Evolutionary conservation across 805 yeast species (phyloP).

Genomic region (Candida vartiovaarae): DNA sequence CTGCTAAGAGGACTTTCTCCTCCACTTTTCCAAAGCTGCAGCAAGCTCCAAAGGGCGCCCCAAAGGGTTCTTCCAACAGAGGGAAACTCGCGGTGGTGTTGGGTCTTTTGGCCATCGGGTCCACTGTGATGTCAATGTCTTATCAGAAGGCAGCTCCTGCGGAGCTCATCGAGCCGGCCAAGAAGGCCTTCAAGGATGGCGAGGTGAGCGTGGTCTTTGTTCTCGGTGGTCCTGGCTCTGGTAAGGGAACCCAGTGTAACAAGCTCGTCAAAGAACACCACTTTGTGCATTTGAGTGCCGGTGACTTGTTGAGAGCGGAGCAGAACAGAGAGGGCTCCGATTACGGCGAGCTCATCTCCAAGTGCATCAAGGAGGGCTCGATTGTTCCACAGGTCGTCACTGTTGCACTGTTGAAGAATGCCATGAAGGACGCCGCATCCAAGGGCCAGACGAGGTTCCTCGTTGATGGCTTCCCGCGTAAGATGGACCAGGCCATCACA

Average conservation of each 20-base stretch:
- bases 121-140: conserved; percentile 36
- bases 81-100: conserved; percentile 32
- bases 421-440: conserved; percentile 49
- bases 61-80: conserved; percentile 11
- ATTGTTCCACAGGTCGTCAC: conserved; percentile 95
- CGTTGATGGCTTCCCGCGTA: conserved; percentile 95
- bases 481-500: conserved; percentile 96
- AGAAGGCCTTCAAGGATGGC: conserved; percentile 47
- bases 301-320: conserved; percentile 90
- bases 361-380: conserved; percentile 76
- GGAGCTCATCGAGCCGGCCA: conserved; percentile 34
- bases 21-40: background rate
- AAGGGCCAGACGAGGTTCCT: conserved; percentile 57
- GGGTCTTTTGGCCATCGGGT: conserved; percentile 40
- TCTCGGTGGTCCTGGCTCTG: conserved; percentile 96
- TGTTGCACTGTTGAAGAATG: conserved; percentile 71
- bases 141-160: conserved; percentile 38
- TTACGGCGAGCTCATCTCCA: conserved; percentile 79
- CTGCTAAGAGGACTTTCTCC: background rate
- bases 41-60: background rate
- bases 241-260: conserved; percentile 95
- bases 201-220: conserved; percentile 82
- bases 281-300: conserved; percentile 91
- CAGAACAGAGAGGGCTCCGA: conserved; percentile 76
- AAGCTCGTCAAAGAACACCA: conserved; percentile 73